phyloP scores from a whole-genome alignment of 768 basidiomycete genomes.

The Kwoniella sp. region DNA sequence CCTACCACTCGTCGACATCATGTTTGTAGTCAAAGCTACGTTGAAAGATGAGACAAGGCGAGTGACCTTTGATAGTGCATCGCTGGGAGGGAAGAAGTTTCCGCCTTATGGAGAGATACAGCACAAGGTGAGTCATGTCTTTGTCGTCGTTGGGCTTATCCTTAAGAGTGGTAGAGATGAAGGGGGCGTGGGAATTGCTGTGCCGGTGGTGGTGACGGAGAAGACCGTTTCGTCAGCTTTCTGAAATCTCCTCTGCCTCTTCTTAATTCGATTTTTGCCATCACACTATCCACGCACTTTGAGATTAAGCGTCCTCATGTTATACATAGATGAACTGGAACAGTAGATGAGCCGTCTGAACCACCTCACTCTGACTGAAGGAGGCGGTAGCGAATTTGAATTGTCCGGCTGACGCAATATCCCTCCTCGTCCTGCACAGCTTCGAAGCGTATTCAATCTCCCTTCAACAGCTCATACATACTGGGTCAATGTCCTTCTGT shows the following conservation, averaged over 20 bases:
- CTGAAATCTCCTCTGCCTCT: background rate
- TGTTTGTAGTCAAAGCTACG: slow-evolving; percentile 53
- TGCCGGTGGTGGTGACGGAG: background rate
- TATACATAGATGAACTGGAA: background rate
- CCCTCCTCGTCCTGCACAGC: slow-evolving; percentile 19
- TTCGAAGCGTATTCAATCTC: slow-evolving; percentile 48
- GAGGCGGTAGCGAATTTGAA: background rate
- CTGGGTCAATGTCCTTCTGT: slow-evolving; percentile 51
- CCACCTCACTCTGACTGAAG: no score
- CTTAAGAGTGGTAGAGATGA: background rate
- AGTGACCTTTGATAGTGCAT: slow-evolving; percentile 34
- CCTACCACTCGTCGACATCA: background rate
- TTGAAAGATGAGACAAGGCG: slow-evolving; percentile 52
- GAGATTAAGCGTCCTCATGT: background rate
- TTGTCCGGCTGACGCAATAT: background rate
- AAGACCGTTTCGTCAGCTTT: background rate
- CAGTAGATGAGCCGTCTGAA: background rate
- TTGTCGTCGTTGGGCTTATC: no score
- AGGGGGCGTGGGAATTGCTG: background rate
- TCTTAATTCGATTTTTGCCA: background rate
- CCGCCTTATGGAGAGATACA: slow-evolving; percentile 47
- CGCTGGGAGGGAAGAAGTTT: slow-evolving; percentile 26
- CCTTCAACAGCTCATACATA: slow-evolving; percentile 47
- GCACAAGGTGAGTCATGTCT: slow-evolving; percentile 40
- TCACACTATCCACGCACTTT: background rate